Evolutionary conservation across 225 moss, liverwort and hornwort genomes (phyloP), one percentile per base, ranked within the genome.

Genomic region (Polytrichum formosum): DNA sequence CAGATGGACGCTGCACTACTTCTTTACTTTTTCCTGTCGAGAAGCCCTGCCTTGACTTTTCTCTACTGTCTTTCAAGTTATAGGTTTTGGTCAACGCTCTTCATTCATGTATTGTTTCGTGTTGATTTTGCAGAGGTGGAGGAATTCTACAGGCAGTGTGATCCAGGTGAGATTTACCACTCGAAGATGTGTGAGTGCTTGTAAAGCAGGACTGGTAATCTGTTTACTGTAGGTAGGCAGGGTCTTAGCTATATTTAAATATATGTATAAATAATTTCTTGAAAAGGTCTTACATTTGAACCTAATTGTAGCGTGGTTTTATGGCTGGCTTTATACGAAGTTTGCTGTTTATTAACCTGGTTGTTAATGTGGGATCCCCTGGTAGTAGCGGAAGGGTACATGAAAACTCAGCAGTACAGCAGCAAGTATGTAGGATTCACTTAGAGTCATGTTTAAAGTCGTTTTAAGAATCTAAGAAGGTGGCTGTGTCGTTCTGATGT

Each of bases 131-230:
- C 87, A 87, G 87, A 87, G 26, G 87, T 87, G 53, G 87, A 87
- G 67, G 87, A 87, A 71, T 87, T 87, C 63, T 87, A 87, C 54
- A 80, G 87, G 71, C 87, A 87, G 80, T 87, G 87, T 69, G 87
- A 87, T 76, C 87, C 87, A 69, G 87, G 87, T 87, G 73, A 68
- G 75, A 6, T 70, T 28, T 20, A 23, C 26, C 16, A 28, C 29
- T 22, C 61, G 53, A 17, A 35, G 6, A 27, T 21, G 8, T 33
- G 5, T 53, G 26, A 16, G 33, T 19, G 37, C 31, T 61, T 7
- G 53, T 26, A 55, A 65, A 55, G 64, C 19, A 23, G 23, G 33
- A 70, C 1, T 17, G 20, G 53, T 54, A 58, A 8, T 53, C 74
- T 46, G 46, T 46, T 46, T 46, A 46, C 46, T 46, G 46, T 46